A percentile compares a stretch with the other conserved stretches of the same genome.
These are phyloP conservation scores for Fusarium incarnatum DNA, from an alignment of 2,329 filamentous ascomycete genomes.

Conservation along the genomic window DNA sequence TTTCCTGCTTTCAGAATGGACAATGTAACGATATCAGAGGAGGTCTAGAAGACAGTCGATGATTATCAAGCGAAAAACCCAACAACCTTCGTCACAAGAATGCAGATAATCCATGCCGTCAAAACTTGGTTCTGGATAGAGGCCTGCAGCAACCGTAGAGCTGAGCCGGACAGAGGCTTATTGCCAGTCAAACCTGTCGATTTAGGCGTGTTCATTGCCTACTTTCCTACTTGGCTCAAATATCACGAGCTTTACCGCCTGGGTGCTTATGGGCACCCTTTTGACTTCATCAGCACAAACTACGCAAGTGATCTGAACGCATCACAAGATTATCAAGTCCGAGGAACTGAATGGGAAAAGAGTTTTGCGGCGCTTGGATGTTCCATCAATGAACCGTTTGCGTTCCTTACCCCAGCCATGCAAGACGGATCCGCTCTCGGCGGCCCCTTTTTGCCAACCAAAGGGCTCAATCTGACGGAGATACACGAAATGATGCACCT, in stretches of 20 bases:
- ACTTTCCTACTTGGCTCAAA: constrained; percentile 4
- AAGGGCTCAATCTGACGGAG: not conserved
- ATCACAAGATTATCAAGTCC: not conserved
- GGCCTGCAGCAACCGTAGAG: not conserved
- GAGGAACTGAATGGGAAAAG: not conserved
- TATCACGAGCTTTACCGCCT: constrained; percentile 3
- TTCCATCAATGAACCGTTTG: not conserved
- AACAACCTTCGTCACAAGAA: not conserved
- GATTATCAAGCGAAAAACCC: not conserved
- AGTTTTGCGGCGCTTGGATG: not conserved
- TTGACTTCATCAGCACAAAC: not conserved
- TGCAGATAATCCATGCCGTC: constrained; percentile 3
- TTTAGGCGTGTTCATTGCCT: constrained; percentile 4
- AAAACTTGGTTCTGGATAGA: constrained; percentile 5
- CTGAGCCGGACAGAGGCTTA: not conserved
- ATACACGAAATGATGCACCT: not conserved
- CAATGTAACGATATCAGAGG: not conserved
- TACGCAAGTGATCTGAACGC: not conserved
- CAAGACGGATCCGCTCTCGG: constrained; percentile 1
- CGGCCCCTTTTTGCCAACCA: not conserved
- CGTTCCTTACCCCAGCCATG: constrained; percentile 1
- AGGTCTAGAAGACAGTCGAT: not conserved
- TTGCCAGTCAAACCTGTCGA: not conserved
- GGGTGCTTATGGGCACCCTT: not conserved
- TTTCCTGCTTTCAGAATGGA: not conserved